Evolutionary conservation across 106 monocot genomes (phyloP).

Genomic region (Amphibolis antarctica): DNA sequence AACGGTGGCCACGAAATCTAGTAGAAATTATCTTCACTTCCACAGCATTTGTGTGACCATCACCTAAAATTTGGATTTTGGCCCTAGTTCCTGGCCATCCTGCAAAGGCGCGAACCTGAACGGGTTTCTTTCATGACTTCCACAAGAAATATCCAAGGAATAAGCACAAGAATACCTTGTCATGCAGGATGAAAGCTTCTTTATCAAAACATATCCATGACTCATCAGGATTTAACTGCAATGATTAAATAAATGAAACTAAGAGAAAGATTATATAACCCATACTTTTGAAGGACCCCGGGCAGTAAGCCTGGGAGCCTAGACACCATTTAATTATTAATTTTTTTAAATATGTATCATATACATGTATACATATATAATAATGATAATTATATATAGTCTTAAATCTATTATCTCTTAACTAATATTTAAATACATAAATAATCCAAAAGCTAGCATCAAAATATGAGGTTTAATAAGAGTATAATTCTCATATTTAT

Average conservation of each 20-base stretch:
- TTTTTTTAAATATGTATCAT: no score
- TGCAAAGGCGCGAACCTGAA: conserved; percentile 92
- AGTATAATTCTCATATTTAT: no score
- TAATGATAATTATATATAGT: no score
- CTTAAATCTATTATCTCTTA: no score
- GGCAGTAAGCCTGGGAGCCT: no score
- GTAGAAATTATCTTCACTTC: conserved; percentile 84
- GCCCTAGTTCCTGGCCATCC: conserved; percentile 96
- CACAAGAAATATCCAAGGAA: neutral
- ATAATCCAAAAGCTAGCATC: no score
- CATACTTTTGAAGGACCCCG: no score
- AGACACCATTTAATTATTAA: no score
- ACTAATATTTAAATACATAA: no score
- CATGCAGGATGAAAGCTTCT: conserved; percentile 62
- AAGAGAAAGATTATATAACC: no score
- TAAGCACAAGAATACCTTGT: conserved; percentile 46
- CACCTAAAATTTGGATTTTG: conserved; percentile 40
- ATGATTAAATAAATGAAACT: neutral
- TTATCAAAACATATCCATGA: conserved; percentile 69
- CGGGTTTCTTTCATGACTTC: conserved; percentile 24
- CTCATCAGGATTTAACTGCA: conserved; percentile 58
- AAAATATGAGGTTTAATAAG: no score
- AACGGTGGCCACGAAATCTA: conserved; percentile 19
- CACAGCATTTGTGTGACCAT: conserved; percentile 18
- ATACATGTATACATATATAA: no score